Evolutionary conservation across 106 monocot genomes (phyloP).

Genomic region (Allium sativum): DNA sequence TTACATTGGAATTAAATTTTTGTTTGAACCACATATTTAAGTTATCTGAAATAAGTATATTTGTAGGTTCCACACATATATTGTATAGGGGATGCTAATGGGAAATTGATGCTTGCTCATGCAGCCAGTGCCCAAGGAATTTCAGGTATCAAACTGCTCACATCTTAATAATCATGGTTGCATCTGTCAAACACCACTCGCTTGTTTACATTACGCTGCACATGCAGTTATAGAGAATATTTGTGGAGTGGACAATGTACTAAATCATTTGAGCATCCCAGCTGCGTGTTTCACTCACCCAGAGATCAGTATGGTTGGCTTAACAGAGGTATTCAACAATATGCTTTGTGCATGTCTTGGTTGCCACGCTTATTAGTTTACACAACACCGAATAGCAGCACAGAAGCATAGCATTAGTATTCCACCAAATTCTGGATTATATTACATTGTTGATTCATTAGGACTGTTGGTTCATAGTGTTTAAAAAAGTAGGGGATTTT

Average conservation of each 20-base stretch:
- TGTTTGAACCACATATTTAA: background rate
- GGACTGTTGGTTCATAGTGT: background rate
- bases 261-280: slow-evolving; percentile 95
- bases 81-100: slow-evolving; percentile 98
- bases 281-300: slow-evolving; percentile 99
- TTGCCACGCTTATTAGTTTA: background rate
- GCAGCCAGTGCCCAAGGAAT: slow-evolving; percentile 98
- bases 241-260: slow-evolving; percentile 72
- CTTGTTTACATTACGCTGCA: slow-evolving; percentile 1
- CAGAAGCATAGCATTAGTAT: background rate
- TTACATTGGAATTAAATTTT: no score
- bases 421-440: background rate
- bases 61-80: slow-evolving; percentile 82
- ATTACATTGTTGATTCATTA: slow-evolving; percentile 3
- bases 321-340: slow-evolving; percentile 63
- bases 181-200: background rate
- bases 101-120: slow-evolving; percentile 99
- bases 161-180: background rate
- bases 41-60: background rate
- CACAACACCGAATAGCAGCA: background rate
- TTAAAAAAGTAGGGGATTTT: no score
- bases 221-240: slow-evolving; percentile 76
- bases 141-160: slow-evolving; percentile 38
- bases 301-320: slow-evolving; percentile 96
- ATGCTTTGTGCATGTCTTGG: background rate